Evolutionary conservation across 176 grass and related monocot genomes (phyloP).

Genomic region (Hyparrhenia diplandra): DNA sequence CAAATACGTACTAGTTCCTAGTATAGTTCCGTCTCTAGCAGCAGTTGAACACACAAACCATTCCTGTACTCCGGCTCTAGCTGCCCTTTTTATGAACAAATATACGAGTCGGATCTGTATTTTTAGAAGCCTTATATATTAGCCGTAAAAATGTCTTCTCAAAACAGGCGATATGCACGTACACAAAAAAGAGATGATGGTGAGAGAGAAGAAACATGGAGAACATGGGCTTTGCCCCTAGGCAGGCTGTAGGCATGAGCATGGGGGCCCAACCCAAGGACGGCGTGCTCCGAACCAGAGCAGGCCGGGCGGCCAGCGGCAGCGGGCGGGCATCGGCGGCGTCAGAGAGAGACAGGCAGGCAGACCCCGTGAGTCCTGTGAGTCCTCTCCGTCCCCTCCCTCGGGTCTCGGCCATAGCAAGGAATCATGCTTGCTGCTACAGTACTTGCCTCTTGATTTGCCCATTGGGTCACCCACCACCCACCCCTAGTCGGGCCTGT

Average conservation of each 20-base stretch:
- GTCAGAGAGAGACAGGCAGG: neutral
- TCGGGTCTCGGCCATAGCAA: neutral
- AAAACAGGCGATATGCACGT: too few relatives aligned
- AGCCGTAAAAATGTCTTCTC: too few relatives aligned
- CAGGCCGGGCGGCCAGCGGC: neutral
- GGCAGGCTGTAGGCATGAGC: neutral
- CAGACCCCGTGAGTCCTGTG: conserved; percentile 42
- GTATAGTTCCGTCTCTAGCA: too few relatives aligned
- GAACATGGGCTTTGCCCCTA: neutral
- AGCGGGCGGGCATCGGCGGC: too few relatives aligned
- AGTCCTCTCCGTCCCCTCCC: neutral
- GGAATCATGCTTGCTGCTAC: neutral
- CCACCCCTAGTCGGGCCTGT: conserved; percentile 15
- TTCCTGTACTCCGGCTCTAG: too few relatives aligned
- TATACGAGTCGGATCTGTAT: too few relatives aligned
- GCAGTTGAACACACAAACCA: too few relatives aligned
- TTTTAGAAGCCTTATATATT: too few relatives aligned
- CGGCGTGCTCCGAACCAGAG: conserved; percentile 9
- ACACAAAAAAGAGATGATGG: neutral
- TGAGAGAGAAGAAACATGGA: neutral
- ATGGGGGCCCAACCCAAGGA: conserved; percentile 7
- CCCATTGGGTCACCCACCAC: neutral
- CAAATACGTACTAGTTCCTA: too few relatives aligned
- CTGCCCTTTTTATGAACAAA: too few relatives aligned
- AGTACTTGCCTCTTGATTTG: neutral